Evolutionary conservation across 345 rosid species (phyloP).

Genomic region (Rhizophora mangle): DNA sequence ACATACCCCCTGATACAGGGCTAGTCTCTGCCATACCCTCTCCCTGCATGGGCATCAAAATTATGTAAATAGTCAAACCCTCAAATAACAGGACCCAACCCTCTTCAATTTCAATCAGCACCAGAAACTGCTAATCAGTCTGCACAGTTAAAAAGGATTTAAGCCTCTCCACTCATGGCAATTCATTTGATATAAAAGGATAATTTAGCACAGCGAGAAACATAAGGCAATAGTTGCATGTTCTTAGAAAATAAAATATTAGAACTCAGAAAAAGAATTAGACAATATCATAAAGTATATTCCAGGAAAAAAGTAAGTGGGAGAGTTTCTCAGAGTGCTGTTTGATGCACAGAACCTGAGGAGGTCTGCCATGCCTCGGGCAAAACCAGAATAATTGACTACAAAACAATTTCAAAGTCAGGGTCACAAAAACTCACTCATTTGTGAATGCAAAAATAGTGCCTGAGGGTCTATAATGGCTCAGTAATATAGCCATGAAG

Average conservation of each 20-base stretch:
- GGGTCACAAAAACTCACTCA: slow-evolving; percentile 50
- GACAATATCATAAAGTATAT: no score
- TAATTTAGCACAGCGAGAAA: no score
- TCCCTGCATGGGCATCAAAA: slow-evolving; percentile 50
- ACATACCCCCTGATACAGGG: slow-evolving; percentile 93
- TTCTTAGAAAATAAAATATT: no score
- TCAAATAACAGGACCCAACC: neutral
- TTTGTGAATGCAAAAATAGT: slow-evolving; percentile 90
- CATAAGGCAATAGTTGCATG: no score
- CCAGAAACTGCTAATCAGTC: neutral
- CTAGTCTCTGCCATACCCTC: slow-evolving; percentile 80
- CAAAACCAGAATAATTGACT: slow-evolving; percentile 4
- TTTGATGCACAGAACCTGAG: neutral
- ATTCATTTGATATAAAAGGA: no score
- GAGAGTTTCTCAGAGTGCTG: neutral
- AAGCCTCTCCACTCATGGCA: no score
- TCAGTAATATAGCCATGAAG: slow-evolving; percentile 85
- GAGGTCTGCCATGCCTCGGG: slow-evolving; percentile 1
- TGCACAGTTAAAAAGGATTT: neutral
- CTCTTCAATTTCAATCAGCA: neutral
- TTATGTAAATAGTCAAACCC: slow-evolving; percentile 9
- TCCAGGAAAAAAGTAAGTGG: neutral
- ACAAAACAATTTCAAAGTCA: neutral
- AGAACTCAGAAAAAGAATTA: no score
- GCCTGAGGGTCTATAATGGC: slow-evolving; percentile 97